Conservation (phyloP, 495 filamentous ascomycete genomes). For the Talaromyces liani region DNA sequence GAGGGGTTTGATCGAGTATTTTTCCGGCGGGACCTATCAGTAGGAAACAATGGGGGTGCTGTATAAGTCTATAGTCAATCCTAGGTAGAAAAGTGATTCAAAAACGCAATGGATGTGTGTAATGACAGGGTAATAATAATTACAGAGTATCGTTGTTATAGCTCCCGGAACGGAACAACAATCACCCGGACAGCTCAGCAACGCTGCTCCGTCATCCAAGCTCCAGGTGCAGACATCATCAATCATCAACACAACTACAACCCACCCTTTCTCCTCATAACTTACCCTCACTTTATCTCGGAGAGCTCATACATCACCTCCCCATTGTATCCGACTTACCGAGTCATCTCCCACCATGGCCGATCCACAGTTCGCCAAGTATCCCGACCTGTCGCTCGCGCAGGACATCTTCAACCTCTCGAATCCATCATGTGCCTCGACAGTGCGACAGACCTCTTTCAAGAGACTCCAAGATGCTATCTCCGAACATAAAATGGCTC, state of each 20-base stretch:
- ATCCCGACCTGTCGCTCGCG: constrained; percentile 82
- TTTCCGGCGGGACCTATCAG: neutral
- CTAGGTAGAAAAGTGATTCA: neutral
- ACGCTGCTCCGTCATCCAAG: constrained; percentile 1
- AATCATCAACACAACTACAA: neutral
- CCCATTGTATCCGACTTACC: neutral
- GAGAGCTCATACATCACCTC: neutral
- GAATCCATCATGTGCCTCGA: constrained; percentile 67
- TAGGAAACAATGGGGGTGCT: neutral
- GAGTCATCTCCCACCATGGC: constrained; percentile 58
- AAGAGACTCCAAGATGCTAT: constrained; percentile 91
- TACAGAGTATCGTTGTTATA: too few species aligned
- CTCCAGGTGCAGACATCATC: neutral
- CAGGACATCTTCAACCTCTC: constrained; percentile 97
- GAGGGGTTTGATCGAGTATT: neutral
- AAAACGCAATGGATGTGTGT: neutral
- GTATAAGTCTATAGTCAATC: neutral
- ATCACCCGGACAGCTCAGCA: neutral
- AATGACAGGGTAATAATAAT: too few species aligned
- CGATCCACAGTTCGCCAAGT: constrained; percentile 94
- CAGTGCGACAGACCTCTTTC: constrained; percentile 63
- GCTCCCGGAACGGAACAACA: constrained; percentile 1
- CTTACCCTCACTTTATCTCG: neutral
- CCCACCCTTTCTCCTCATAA: neutral
- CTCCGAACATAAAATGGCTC: constrained; percentile 89